Conservation (phyloP, 192 early-diverging fungal genomes). For the Gonapodya prolifera region DNA sequence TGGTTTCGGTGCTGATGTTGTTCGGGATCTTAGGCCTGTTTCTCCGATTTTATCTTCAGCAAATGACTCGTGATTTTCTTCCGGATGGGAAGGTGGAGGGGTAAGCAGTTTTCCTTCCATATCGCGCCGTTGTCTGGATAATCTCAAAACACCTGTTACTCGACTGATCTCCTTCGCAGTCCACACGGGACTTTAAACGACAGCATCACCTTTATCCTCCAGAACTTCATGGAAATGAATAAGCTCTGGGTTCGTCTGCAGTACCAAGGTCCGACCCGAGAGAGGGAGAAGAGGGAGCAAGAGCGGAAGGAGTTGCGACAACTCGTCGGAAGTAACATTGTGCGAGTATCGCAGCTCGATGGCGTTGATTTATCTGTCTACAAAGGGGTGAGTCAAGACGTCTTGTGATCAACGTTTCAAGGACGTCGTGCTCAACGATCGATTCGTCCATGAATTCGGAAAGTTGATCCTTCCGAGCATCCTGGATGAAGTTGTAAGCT, state of each 20-base stretch:
- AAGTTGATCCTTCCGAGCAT: conserved; percentile 78
- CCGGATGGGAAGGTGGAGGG: conserved; percentile 53
- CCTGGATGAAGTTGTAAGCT: conserved; percentile 92
- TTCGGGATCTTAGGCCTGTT: too few species aligned
- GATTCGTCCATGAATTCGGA: not conserved
- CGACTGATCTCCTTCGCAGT: conserved; percentile 18
- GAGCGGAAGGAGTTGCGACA: conserved; percentile 87
- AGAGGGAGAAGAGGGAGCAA: too few species aligned
- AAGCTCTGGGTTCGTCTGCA: conserved; percentile 99
- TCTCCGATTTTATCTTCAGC: conserved; percentile 86
- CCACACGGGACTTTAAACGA: conserved; percentile 77
- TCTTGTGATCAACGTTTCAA: conserved; percentile 14
- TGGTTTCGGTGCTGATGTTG: too few species aligned
- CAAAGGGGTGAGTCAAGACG: too few species aligned
- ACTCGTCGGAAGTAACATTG: conserved; percentile 92
- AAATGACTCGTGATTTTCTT: conserved; percentile 90
- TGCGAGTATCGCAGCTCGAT: conserved; percentile 85
- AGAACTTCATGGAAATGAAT: conserved; percentile 99
- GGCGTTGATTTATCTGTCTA: conserved; percentile 75
- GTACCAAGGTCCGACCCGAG: conserved; percentile 85
- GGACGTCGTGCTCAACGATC: not conserved
- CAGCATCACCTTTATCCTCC: conserved; percentile 90
- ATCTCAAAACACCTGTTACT: conserved; percentile 5
- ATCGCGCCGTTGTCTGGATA: not conserved
- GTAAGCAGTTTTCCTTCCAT: conserved; percentile 12